Evolutionary conservation across 2,329 filamentous ascomycete genomes (phyloP), one percentile per base, ranked within the genome.

Genomic region (Hysterium pulicare): DNA sequence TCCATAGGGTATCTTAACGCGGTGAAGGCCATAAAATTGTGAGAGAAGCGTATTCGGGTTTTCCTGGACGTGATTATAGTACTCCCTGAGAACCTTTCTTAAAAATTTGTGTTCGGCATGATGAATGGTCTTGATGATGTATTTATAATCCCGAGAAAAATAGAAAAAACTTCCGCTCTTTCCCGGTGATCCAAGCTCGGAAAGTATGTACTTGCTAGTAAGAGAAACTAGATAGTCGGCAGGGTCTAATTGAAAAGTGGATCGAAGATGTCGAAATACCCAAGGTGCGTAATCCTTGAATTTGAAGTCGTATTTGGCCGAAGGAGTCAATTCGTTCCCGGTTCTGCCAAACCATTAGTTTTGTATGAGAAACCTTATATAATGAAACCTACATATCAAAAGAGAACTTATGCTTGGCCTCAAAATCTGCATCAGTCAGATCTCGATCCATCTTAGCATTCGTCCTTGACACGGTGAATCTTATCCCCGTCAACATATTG

Each of bases 271-370:
- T 59, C 93, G 88, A 71, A 98, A 98, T 45, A 98, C 93, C 90
- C 91, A 97, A 44, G 93, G 93, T n/a, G 91, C 91, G 69, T 98
- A 98, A 71, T 98, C 93, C 73, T 98, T 98, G 78, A 98, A 98
- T 70, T 98, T 98, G 82, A 98, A 98, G 72, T 98, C 93, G 74
- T 98, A 98, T 71, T 98, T 97, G 55, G 93, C 90, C 48, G 91
- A 96, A 17, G 93, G 93, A 4, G 95, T 95, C 65, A 98, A 76
- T 73, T 98, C 93, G 67, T 96, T 96, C 51, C 93, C 93, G 52
- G 90, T 94, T 62, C 87, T 90, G 59, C 44, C 39, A 30, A 42
- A 22, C 26, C 23, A 58, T 73, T 55, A 77, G 73, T 13, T 13
- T 8, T 28, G 24, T 7, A 7, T 8, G 13, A 13, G 7, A 8